Conservation (phyloP, 352 stramenopile species). For the Phytophthora melonis region DNA sequence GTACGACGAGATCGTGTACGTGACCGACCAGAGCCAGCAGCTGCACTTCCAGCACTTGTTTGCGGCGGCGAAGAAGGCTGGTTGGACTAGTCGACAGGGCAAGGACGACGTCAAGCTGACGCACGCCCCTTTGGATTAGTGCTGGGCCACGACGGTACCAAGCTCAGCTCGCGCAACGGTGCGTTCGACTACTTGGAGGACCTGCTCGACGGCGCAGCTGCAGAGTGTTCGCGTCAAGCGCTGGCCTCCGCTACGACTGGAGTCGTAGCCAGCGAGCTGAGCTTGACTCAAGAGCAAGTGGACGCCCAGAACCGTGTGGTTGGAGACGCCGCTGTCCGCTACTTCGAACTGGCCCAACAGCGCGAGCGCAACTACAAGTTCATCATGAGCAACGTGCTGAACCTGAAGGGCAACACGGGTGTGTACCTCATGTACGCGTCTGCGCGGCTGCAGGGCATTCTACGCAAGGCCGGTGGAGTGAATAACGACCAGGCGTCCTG, state of each 20-base stretch:
- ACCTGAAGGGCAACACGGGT: slow-evolving; percentile 85
- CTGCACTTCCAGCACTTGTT: slow-evolving; percentile 87
- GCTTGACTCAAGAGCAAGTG: slow-evolving; percentile 33
- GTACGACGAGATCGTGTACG: slow-evolving; percentile 87
- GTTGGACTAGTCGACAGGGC: slow-evolving; percentile 48
- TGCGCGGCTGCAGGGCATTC: slow-evolving; percentile 76
- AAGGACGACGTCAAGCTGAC: slow-evolving; percentile 61
- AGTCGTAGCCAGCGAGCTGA: slow-evolving; percentile 30
- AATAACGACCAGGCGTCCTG: slow-evolving; percentile 28
- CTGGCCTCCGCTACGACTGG: slow-evolving; percentile 50
- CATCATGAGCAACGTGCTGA: slow-evolving; percentile 82
- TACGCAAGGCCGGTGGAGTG: slow-evolving; percentile 57
- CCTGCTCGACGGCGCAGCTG: slow-evolving; percentile 68
- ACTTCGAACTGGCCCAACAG: slow-evolving; percentile 88
- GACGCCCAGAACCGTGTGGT: slow-evolving; percentile 60
- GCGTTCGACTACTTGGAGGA: slow-evolving; percentile 84
- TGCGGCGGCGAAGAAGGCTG: slow-evolving; percentile 57
- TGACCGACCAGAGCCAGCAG: slow-evolving; percentile 85
- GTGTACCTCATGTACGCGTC: slow-evolving; percentile 88
- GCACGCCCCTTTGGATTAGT: slow-evolving; percentile 83
- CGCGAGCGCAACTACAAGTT: slow-evolving; percentile 90
- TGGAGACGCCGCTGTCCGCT: slow-evolving; percentile 81
- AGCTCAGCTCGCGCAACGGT: slow-evolving; percentile 86
- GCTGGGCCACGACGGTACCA: slow-evolving; percentile 78
- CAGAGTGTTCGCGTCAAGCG: slow-evolving; percentile 71